Conservation (phyloP, 2,329 filamentous ascomycete genomes). For the Nothopassalora personata region DNA sequence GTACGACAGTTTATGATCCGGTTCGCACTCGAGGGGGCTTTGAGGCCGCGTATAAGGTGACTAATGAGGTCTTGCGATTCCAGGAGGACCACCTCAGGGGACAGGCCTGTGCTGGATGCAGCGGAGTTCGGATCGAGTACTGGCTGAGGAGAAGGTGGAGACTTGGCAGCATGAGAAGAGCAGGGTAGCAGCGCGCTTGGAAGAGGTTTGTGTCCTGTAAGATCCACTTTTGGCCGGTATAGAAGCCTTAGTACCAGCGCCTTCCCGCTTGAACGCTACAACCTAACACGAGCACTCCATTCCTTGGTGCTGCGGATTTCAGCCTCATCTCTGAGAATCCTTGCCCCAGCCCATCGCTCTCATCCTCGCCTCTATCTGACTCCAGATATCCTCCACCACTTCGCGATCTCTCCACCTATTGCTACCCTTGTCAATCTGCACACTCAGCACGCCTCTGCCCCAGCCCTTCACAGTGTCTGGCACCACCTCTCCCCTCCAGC, state of each 20-base stretch:
- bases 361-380: slow-evolving; percentile 82
- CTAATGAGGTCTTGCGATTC: no score
- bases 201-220: not conserved
- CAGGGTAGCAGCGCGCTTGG: not conserved
- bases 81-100: no score
- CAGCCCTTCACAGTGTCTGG: slow-evolving; percentile 75
- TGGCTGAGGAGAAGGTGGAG: no score
- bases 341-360: slow-evolving; percentile 73
- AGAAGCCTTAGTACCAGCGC: slow-evolving; percentile 6
- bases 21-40: no score
- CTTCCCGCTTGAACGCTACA: slow-evolving; percentile 20
- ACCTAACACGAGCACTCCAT: not conserved
- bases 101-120: no score
- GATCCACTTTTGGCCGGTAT: not conserved
- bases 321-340: slow-evolving; percentile 45
- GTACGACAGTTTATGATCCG: no score
- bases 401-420: slow-evolving; percentile 81
- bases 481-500: slow-evolving; percentile 78
- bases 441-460: slow-evolving; percentile 76
- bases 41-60: no score
- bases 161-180: no score
- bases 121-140: no score
- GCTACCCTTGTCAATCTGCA: slow-evolving; percentile 67
- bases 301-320: not conserved
- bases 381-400: slow-evolving; percentile 90